Evolutionary conservation across 2,329 filamentous ascomycete species (phyloP).

Genomic region (Aspergillus brunneoviolaceus): DNA sequence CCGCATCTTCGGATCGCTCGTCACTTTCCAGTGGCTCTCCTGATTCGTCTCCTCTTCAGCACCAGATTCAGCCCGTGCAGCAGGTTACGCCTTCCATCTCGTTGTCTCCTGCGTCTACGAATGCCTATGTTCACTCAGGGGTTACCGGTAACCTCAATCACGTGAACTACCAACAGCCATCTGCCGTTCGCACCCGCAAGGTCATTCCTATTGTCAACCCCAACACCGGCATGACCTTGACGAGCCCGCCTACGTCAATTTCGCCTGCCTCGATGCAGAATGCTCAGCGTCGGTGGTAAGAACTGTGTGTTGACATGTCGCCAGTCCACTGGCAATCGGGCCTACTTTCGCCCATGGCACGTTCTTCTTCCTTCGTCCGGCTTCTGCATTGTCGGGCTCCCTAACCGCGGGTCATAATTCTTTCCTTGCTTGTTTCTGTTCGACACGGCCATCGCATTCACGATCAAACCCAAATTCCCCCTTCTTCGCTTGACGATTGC

Average conservation of each 20-base stretch:
- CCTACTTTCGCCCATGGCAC: slow-evolving; percentile 32
- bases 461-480: slow-evolving; percentile 27
- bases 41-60: slow-evolving; percentile 85
- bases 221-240: slow-evolving; percentile 80
- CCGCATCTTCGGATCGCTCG: slow-evolving; percentile 84
- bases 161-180: slow-evolving; percentile 86
- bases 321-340: slow-evolving; percentile 23
- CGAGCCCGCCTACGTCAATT: slow-evolving; percentile 77
- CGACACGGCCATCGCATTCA: slow-evolving; percentile 30
- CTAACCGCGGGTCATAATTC: slow-evolving; percentile 39
- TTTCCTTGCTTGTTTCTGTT: slow-evolving; percentile 28
- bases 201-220: slow-evolving; percentile 98
- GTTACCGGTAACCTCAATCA: slow-evolving; percentile 65
- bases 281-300: slow-evolving; percentile 45
- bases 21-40: slow-evolving; percentile 94
- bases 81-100: slow-evolving; percentile 71
- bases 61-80: slow-evolving; percentile 70
- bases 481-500: slow-evolving; percentile 25
- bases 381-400: slow-evolving; percentile 40
- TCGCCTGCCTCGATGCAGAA: slow-evolving; percentile 64
- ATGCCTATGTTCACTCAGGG: slow-evolving; percentile 62
- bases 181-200: slow-evolving; percentile 85
- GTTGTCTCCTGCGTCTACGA: slow-evolving; percentile 63
- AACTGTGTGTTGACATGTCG: slow-evolving; percentile 22
- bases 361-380: slow-evolving; percentile 30